Percentiles rank a stretch among this genome's conserved stretches.
These are phyloP conservation scores for Aspergillus sp. DNA, from an alignment of 2,329 filamentous ascomycete species.

Conservation along the genomic window DNA sequence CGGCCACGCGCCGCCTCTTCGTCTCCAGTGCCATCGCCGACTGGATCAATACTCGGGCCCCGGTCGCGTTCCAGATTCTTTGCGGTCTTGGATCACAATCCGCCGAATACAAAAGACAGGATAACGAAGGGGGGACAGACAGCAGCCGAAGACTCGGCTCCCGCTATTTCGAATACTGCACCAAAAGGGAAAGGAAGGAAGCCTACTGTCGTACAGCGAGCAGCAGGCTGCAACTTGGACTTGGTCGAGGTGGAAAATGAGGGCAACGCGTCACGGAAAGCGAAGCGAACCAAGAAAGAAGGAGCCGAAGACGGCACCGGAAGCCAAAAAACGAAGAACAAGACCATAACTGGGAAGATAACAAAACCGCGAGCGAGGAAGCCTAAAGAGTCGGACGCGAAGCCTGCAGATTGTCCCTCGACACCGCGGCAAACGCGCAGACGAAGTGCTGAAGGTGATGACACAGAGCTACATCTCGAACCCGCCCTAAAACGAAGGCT, in stretches of 20 bases:
- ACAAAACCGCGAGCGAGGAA: constrained; percentile 35
- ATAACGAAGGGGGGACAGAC: constrained; percentile 13
- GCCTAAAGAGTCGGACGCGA: constrained; percentile 19
- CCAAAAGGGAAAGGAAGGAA: constrained; percentile 24
- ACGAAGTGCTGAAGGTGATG: constrained; percentile 10
- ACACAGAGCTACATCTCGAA: constrained; percentile 36
- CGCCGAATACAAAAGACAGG: constrained; percentile 16
- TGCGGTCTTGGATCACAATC: constrained; percentile 9
- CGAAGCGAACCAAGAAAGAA: constrained; percentile 29
- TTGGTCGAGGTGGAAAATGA: constrained; percentile 17
- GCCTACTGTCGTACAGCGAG: constrained; percentile 13
- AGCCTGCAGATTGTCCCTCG: constrained; percentile 8
- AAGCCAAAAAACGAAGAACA: constrained; percentile 34
- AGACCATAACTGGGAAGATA: constrained; percentile 41
- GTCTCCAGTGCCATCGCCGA: constrained; percentile 32
- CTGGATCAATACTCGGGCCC: constrained; percentile 27
- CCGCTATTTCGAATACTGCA: constrained; percentile 16
- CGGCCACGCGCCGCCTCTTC: constrained; percentile 30
- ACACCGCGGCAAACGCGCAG: constrained; percentile 5
- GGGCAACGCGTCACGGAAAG: constrained; percentile 27
- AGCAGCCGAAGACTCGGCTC: constrained; percentile 10
- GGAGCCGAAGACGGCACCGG: constrained; percentile 30
- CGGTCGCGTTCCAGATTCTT: constrained; percentile 35
- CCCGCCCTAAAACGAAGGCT: constrained; percentile 59
- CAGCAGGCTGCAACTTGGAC: constrained; percentile 1